A percentile compares a stretch with the other conserved stretches of the same genome.
phyloP scores from a whole-genome alignment of 1,139 yeast species.

The Yamadazyma atlantica region DNA sequence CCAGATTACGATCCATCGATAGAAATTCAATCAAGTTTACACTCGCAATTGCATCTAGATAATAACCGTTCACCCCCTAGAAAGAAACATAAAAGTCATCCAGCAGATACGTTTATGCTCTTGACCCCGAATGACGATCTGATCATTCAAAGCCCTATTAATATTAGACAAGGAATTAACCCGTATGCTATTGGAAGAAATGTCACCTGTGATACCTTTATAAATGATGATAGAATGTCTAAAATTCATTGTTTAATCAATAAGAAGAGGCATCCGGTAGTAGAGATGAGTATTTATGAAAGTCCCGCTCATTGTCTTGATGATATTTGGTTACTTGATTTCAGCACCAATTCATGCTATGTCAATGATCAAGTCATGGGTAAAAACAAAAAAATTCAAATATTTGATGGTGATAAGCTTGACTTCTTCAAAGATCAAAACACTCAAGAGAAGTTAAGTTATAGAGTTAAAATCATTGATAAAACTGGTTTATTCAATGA shows the following conservation, averaged over 20 bases:
- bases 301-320: constrained; percentile 68
- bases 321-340: constrained; percentile 81
- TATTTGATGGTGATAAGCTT: constrained; percentile 64
- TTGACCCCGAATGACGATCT: constrained; percentile 32
- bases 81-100: constrained; percentile 13
- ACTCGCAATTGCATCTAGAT: constrained; percentile 1
- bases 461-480: constrained; percentile 51
- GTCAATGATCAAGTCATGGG: constrained; percentile 62
- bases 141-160: constrained; percentile 41
- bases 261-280: constrained; percentile 59
- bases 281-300: constrained; percentile 51
- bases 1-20: not conserved
- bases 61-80: not conserved
- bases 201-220: constrained; percentile 55
- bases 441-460: constrained; percentile 52
- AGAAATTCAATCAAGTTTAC: not conserved
- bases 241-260: constrained; percentile 75
- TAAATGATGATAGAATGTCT: constrained; percentile 76
- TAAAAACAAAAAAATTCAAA: constrained; percentile 57
- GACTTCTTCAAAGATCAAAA: constrained; percentile 63
- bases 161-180: constrained; percentile 60
- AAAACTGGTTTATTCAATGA: constrained; percentile 56
- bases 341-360: constrained; percentile 76
- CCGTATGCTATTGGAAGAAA: constrained; percentile 67
- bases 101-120: constrained; percentile 29